A percentile compares a stretch with the other conserved stretches of the same genome.
These are phyloP conservation scores for Viola odorata DNA, from an alignment of 345 rosid genomes.

Conservation along the genomic window DNA sequence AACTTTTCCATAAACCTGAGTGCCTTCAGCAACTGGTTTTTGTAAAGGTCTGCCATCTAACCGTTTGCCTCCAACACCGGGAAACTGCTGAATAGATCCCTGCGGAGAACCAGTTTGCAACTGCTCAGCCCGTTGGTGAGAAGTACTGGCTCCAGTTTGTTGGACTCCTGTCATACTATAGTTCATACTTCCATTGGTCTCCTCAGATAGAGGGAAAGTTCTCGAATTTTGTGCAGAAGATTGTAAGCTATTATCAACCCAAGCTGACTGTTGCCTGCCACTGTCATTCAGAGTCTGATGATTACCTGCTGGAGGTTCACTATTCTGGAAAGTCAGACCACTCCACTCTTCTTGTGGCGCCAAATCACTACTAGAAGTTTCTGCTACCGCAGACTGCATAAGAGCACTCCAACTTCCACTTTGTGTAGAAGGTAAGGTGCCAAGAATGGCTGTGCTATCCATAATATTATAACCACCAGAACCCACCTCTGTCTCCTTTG, in stretches of 20 bases:
- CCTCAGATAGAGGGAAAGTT: slow-evolving; percentile 23
- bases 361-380: slow-evolving; percentile 55
- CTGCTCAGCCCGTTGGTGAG: slow-evolving; percentile 37
- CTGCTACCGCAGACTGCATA: slow-evolving; percentile 98
- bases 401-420: slow-evolving; percentile 99
- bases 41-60: slow-evolving; percentile 37
- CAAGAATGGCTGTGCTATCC: slow-evolving; percentile 38
- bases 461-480: slow-evolving; percentile 40
- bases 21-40: slow-evolving; percentile 39
- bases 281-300: slow-evolving; percentile 27
- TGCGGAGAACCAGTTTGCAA: slow-evolving; percentile 37
- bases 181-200: slow-evolving; percentile 19
- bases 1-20: slow-evolving; percentile 35
- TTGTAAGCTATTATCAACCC: slow-evolving; percentile 36
- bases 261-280: slow-evolving; percentile 31
- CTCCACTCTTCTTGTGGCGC: slow-evolving; percentile 59
- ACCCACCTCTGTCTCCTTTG: slow-evolving; percentile 39
- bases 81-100: slow-evolving; percentile 30
- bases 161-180: slow-evolving; percentile 19
- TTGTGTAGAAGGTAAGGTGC: slow-evolving; percentile 64
- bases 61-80: slow-evolving; percentile 36
- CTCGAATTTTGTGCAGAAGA: too few relatives aligned
- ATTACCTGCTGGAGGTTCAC: slow-evolving; percentile 27
- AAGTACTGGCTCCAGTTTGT: slow-evolving; percentile 30
- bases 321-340: slow-evolving; percentile 30